Percentiles rank a stretch among this genome's conserved stretches.
Evolutionary conservation across 441 rosid genomes (phyloP).

Genomic region (Capsella rubella): DNA sequence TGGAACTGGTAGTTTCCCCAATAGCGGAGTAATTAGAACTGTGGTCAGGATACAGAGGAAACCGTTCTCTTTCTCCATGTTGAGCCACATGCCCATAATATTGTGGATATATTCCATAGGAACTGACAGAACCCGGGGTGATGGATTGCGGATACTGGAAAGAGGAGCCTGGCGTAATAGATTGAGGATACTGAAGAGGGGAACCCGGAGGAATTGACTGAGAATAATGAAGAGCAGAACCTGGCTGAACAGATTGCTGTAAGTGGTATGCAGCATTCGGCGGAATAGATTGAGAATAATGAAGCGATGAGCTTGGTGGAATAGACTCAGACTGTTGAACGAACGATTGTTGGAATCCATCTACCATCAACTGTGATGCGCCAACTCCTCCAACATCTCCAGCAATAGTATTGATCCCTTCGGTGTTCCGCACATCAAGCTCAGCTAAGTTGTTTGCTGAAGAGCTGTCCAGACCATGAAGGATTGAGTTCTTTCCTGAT

Average conservation of each 20-base stretch:
- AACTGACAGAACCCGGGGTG: conserved; percentile 48
- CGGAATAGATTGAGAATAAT: conserved; percentile 38
- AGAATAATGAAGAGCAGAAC: conserved; percentile 43
- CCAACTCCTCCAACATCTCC: conserved; percentile 39
- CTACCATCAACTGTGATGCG: conserved; percentile 27
- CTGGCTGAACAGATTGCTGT: conserved; percentile 40
- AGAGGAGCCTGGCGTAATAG: conserved; percentile 34
- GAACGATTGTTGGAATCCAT: conserved; percentile 36
- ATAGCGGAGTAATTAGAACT: conserved; percentile 50
- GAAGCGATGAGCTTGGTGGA: conserved; percentile 49
- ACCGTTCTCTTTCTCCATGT: conserved; percentile 50
- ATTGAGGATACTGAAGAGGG: conserved; percentile 40
- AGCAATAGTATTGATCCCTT: conserved; percentile 28
- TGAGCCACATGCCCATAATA: conserved; percentile 59
- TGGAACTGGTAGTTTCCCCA: conserved; percentile 51
- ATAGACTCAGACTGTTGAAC: conserved; percentile 36
- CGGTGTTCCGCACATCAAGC: conserved; percentile 36
- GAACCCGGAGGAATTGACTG: conserved; percentile 39
- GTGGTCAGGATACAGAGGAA: conserved; percentile 50
- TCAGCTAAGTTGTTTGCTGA: conserved; percentile 43
- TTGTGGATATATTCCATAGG: conserved; percentile 58
- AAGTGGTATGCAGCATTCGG: conserved; percentile 28
- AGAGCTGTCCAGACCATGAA: conserved; percentile 40
- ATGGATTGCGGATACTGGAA: conserved; percentile 40
- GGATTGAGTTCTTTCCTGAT: conserved; percentile 34